A percentile compares a stretch with the other conserved stretches of the same genome.
These are phyloP conservation scores for Kappamyces sp. DNA, from an alignment of 192 early-diverging fungal genomes.

Conservation along the genomic window DNA sequence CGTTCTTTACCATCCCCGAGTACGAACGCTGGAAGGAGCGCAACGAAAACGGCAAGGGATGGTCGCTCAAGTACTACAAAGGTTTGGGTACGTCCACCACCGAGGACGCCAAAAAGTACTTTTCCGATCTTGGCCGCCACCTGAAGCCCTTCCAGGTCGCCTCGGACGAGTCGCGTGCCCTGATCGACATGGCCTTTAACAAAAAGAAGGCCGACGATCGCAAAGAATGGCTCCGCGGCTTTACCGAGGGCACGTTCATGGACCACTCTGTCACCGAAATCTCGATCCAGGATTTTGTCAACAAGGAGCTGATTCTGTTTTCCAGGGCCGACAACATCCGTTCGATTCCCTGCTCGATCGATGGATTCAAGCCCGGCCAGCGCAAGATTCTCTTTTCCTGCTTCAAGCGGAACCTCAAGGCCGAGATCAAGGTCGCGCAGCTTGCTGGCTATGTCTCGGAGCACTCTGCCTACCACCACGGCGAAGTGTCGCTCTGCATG, in stretches of 20 bases:
- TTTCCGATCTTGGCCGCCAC: slow-evolving; percentile 72
- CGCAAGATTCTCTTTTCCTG: slow-evolving; percentile 87
- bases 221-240: slow-evolving; percentile 85
- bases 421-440: slow-evolving; percentile 85
- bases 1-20: slow-evolving; percentile 91
- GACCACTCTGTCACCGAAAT: slow-evolving; percentile 75
- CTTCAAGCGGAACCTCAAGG: slow-evolving; percentile 72
- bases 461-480: slow-evolving; percentile 91
- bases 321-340: slow-evolving; percentile 91
- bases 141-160: slow-evolving; percentile 66
- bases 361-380: slow-evolving; percentile 96
- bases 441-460: slow-evolving; percentile 85
- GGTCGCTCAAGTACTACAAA: slow-evolving; percentile 95
- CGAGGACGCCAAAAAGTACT: slow-evolving; percentile 86
- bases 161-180: slow-evolving; percentile 52
- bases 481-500: slow-evolving; percentile 71
- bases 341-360: slow-evolving; percentile 89
- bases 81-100: slow-evolving; percentile 87
- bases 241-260: slow-evolving; percentile 79
- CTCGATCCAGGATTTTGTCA: slow-evolving; percentile 85
- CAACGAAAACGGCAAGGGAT: slow-evolving; percentile 67
- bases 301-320: slow-evolving; percentile 89
- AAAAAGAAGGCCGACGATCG: slow-evolving; percentile 91
- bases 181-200: slow-evolving; percentile 97
- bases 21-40: slow-evolving; percentile 79